These are phyloP conservation scores for Alnus rubra DNA, from an alignment of 306 rosid species.

Conservation along the genomic window DNA sequence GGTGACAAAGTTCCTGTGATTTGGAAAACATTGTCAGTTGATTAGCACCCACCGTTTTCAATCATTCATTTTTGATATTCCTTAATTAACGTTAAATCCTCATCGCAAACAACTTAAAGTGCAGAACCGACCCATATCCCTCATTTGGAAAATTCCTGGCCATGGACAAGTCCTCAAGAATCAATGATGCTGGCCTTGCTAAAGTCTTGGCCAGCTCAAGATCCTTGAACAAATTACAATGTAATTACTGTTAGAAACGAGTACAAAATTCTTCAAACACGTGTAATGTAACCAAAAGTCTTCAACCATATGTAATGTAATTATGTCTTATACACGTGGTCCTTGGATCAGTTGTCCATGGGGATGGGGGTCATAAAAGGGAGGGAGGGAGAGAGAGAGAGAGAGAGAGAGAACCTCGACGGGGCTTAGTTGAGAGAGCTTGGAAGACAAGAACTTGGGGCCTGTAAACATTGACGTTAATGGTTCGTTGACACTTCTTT, in stretches of 20 bases:
- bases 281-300: too few species aligned
- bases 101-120: slow-evolving; percentile 25
- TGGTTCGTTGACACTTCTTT: too few species aligned
- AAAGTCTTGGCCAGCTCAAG: slow-evolving; percentile 42
- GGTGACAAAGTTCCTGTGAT: slow-evolving; percentile 23
- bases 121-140: slow-evolving; percentile 42
- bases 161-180: slow-evolving; percentile 37
- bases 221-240: slow-evolving; percentile 39
- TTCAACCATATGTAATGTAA: too few species aligned
- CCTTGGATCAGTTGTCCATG: too few species aligned
- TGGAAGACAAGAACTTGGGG: too few species aligned
- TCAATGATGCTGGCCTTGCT: slow-evolving; percentile 38
- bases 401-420: too few species aligned
- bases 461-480: too few species aligned
- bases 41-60: slow-evolving; percentile 48
- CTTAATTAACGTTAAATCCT: slow-evolving; percentile 32
- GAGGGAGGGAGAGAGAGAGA: too few species aligned
- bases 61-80: slow-evolving; percentile 53
- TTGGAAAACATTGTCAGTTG: slow-evolving; percentile 43
- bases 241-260: slow-evolving; percentile 15
- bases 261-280: too few species aligned
- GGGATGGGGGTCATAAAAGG: too few species aligned
- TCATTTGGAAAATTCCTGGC: slow-evolving; percentile 36
- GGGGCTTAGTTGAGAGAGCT: too few species aligned
- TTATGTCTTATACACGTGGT: too few species aligned